A percentile compares a stretch with the other conserved stretches of the same genome.
Conservation (phyloP, 768 basidiomycete species). For the Mrakia gelida region DNA sequence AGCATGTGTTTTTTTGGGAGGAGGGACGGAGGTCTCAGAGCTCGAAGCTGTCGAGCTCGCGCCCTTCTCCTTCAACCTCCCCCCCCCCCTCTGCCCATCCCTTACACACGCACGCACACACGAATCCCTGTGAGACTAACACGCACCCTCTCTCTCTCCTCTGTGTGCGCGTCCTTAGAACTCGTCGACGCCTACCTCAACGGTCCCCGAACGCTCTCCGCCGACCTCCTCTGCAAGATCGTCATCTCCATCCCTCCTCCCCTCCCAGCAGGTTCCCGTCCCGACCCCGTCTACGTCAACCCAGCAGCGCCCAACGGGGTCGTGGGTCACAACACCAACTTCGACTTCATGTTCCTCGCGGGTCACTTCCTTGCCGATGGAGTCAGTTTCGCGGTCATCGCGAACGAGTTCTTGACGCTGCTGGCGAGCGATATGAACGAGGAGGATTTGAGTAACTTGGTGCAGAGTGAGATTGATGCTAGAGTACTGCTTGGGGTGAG, state of each 20-base stretch:
- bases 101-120: background rate
- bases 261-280: slow-evolving; percentile 37
- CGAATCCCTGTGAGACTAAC: background rate
- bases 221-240: slow-evolving; percentile 62
- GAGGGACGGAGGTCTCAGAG: background rate
- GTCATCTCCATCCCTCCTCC: slow-evolving; percentile 42
- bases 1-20: background rate
- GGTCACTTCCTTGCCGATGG: slow-evolving; percentile 83
- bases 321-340: slow-evolving; percentile 44
- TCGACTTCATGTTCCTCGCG: slow-evolving; percentile 66
- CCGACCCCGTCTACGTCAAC: slow-evolving; percentile 42
- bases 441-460: slow-evolving; percentile 33
- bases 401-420: slow-evolving; percentile 71
- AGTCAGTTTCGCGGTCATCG: slow-evolving; percentile 76
- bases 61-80: background rate
- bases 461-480: slow-evolving; percentile 33
- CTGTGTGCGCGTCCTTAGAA: slow-evolving; percentile 46
- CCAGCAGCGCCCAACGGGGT: slow-evolving; percentile 32
- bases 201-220: slow-evolving; percentile 67
- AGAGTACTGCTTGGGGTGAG: slow-evolving; percentile 3
- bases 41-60: background rate
- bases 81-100: background rate
- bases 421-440: slow-evolving; percentile 47
- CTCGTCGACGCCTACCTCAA: slow-evolving; percentile 70
- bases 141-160: slow-evolving; percentile 25